These are phyloP conservation scores for Colletotrichum spaethianum DNA, from an alignment of 2,329 filamentous ascomycete genomes.

Conservation along the genomic window DNA sequence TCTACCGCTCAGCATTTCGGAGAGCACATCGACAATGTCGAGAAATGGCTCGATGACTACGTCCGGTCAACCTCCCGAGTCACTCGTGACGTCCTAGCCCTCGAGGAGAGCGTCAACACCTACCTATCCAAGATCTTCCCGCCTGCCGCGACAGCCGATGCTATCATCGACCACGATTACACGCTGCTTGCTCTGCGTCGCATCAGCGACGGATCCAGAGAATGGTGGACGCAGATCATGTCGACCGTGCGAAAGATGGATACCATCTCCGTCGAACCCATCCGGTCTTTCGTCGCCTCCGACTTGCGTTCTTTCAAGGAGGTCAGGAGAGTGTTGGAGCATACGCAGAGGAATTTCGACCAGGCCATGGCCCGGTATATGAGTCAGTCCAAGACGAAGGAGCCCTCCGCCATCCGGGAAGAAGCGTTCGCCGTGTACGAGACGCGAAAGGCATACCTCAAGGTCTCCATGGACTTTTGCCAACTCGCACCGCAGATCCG, in stretches of 20 bases:
- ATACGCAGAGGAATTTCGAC: conserved; percentile 88
- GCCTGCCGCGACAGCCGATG: conserved; percentile 81
- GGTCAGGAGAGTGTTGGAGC: conserved; percentile 80
- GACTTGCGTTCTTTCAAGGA: conserved; percentile 93
- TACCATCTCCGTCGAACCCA: conserved; percentile 82
- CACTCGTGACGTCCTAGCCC: conserved; percentile 74
- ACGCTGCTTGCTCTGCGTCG: conserved; percentile 88
- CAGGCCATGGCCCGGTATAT: conserved; percentile 85
- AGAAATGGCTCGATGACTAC: conserved; percentile 87
- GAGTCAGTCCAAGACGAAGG: conserved; percentile 91
- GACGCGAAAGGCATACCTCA: conserved; percentile 89
- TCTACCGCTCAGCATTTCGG: conserved; percentile 88
- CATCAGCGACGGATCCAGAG: conserved; percentile 86
- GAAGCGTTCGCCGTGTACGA: conserved; percentile 97
- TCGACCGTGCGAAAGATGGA: conserved; percentile 84
- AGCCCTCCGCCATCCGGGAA: conserved; percentile 90
- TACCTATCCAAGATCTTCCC: conserved; percentile 85
- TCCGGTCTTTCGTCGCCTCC: conserved; percentile 81
- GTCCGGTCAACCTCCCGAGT: conserved; percentile 68
- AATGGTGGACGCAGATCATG: conserved; percentile 87
- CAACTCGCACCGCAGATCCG: conserved; percentile 89
- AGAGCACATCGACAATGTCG: conserved; percentile 91
- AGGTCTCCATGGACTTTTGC: conserved; percentile 94
- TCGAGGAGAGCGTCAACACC: conserved; percentile 84
- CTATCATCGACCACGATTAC: conserved; percentile 94